A percentile compares a stretch with the other conserved stretches of the same genome.
Conservation (phyloP, 2,329 filamentous ascomycete species). For the Graphiopsis chlorocephala region DNA sequence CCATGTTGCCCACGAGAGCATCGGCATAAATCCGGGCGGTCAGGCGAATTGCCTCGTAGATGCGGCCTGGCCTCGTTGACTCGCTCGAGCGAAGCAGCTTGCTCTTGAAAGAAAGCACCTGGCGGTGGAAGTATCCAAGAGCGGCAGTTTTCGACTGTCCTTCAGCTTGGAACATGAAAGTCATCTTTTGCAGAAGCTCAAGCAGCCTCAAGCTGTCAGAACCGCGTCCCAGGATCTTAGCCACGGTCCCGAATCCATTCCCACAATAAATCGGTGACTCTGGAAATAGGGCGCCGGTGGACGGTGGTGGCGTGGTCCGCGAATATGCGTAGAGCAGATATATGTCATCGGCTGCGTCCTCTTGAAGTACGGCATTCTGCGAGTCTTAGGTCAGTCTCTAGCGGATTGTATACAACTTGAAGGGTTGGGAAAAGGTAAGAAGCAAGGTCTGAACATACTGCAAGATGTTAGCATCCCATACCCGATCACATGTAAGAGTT, state of each 20-base stretch:
- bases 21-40: slow-evolving; percentile 29
- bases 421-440: neutral
- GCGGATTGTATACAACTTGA: neutral
- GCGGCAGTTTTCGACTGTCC: neutral
- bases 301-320: neutral
- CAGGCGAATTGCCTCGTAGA: slow-evolving; percentile 31
- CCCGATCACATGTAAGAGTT: neutral
- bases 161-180: neutral
- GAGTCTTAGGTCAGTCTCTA: neutral
- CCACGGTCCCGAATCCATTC: neutral
- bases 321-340: slow-evolving; percentile 7
- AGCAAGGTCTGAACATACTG: neutral
- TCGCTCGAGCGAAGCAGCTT: neutral
- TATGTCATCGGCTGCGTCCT: slow-evolving; percentile 10
- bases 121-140: neutral
- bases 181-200: neutral
- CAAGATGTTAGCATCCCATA: neutral
- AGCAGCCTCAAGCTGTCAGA: slow-evolving; percentile 3
- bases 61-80: slow-evolving; percentile 1
- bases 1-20: slow-evolving; percentile 24
- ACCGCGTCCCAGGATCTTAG: neutral
- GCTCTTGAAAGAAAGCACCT: neutral
- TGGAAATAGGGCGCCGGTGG: neutral
- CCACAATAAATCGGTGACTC: slow-evolving; percentile 9
- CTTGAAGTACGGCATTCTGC: slow-evolving; percentile 11